These are phyloP conservation scores for Lojkania enalia DNA, from an alignment of 2,329 filamentous ascomycete species.

Conservation along the genomic window DNA sequence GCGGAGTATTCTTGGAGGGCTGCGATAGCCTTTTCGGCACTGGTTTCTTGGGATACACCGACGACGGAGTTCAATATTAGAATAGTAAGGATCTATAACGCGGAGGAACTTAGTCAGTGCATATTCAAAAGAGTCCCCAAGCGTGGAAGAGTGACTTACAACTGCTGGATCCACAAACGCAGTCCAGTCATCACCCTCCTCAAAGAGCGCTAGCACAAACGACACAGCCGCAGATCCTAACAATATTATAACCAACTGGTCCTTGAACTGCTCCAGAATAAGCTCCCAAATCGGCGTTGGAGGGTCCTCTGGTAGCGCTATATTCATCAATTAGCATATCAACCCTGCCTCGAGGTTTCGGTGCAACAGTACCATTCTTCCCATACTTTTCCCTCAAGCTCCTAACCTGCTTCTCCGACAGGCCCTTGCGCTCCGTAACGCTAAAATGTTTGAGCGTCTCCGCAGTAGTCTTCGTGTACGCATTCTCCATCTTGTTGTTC, in stretches of 20 bases:
- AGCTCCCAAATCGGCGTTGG: slow-evolving; percentile 96
- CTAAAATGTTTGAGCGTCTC: slow-evolving; percentile 58
- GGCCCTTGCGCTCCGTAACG: slow-evolving; percentile 55
- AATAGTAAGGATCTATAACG: slow-evolving; percentile 85
- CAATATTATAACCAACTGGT: slow-evolving; percentile 94
- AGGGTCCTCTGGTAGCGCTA: slow-evolving; percentile 82
- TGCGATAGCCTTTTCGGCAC: slow-evolving; percentile 96
- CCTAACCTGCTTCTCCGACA: slow-evolving; percentile 54
- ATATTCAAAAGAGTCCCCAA: not conserved
- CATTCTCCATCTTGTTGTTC: slow-evolving; percentile 54
- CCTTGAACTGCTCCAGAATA: slow-evolving; percentile 98
- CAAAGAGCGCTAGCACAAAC: slow-evolving; percentile 89
- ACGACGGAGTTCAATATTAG: slow-evolving; percentile 95
- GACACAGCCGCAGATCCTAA: slow-evolving; percentile 91
- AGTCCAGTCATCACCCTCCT: slow-evolving; percentile 91
- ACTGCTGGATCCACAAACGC: slow-evolving; percentile 96
- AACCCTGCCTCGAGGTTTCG: slow-evolving; percentile 2
- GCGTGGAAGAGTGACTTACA: slow-evolving; percentile 60
- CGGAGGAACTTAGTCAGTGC: slow-evolving; percentile 16
- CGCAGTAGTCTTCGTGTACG: slow-evolving; percentile 53
- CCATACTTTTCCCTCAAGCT: slow-evolving; percentile 55
- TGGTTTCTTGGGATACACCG: slow-evolving; percentile 97
- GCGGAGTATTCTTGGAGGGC: slow-evolving; percentile 98
- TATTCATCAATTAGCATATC: slow-evolving; percentile 9
- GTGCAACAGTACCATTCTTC: slow-evolving; percentile 54